Evolutionary conservation across 352 stramenopile genomes (phyloP), one percentile per base, ranked within the genome.

Genomic region (Phytophthora niederhauseri): DNA sequence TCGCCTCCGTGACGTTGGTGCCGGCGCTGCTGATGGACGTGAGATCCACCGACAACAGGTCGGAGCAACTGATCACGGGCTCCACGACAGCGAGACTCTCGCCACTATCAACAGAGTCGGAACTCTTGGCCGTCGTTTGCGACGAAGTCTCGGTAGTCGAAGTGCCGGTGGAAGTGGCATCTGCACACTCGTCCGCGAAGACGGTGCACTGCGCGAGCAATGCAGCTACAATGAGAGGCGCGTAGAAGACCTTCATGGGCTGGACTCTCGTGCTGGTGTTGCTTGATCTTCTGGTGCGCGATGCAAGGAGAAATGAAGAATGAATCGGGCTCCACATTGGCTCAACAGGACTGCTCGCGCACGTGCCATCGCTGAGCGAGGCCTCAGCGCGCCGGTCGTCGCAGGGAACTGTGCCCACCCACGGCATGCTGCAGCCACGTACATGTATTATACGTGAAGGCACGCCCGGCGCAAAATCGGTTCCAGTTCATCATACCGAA

Each of bases 61-160:
- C 61, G 8, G 55, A 69, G 64, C 72, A 80, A 4, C 48, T 36
- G 17, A 68, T 61, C 20, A 73, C 52, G 12, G 72, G 72, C 8
- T 68, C 48, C 26, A 79, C 64, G 12, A 66, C 63, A 19, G 65
- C 65, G 15, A 74, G 70, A 12, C 60, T 74, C 43, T 64, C 58
- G 17, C 64, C 68, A 19, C 36, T 65, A 24, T 60, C 68, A 7
- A 58, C 46, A 30, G 63, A 76, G 12, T 51, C 41, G 0, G 57
- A 59, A 6, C 30, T 46, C 14, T 22, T 7, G n/a, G 63, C 38
- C n/a, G 34, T 50, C 20, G 48, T 54, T 15, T 17, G 11, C 34
- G 34, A 41, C 14, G 26, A 52, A 43, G 51, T 57, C 50, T 49
- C 41, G 56, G 57, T 61, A 52, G 28, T 48, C 19, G 64, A 54